Base-by-base conservation (phyloP, 2,329 filamentous ascomycete species). In the Basipetospora chlamydospora region DNA sequence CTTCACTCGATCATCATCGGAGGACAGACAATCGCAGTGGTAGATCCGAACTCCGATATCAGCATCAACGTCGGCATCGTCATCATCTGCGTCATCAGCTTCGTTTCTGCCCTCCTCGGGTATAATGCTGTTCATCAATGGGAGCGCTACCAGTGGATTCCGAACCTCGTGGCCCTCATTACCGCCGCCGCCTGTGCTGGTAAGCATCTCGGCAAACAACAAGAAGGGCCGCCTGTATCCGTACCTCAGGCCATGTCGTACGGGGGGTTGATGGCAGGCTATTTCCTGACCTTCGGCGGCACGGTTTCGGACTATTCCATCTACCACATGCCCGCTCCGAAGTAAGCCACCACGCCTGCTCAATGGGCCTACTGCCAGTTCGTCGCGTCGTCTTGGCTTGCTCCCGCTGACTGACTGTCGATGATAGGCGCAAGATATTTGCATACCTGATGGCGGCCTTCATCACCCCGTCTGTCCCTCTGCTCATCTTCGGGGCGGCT, bases 301-400 rank as follows among this genome's bases (percentile, higher is more conserved):
- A 65, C 66, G 4, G 63, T 61, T 0, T 68, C 66, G n/a, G 70
- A 75, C 44, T 73, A 71, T 41, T 62, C 64, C n/a, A 65, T 65
- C 7, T 75, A 75, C 44, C 64, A 71, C 50, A 55, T 59, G 34
- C 61, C 65, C 17, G 58, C 53, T 6, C 56, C 64, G 37, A 54
- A 58, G 49, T 61, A 49, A 41, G 56, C n/a, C n/a, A n/a, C n/a
- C n/a, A n/a, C n/a, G n/a, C n/a, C n/a, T n/a, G n/a, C n/a, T n/a
- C n/a, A n/a, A n/a, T n/a, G n/a, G n/a, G n/a, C n/a, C n/a, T n/a
- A n/a, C n/a, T n/a, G n/a, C n/a, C n/a, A n/a, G n/a, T n/a, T n/a
- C n/a, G n/a, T n/a, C n/a, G n/a, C n/a, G n/a, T n/a, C n/a, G n/a
- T n/a, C n/a, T n/a, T n/a, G n/a, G n/a, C n/a, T n/a, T n/a, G n/a